Evolutionary conservation across 805 yeast genomes (phyloP).

Genomic region (Candida silvatica): DNA sequence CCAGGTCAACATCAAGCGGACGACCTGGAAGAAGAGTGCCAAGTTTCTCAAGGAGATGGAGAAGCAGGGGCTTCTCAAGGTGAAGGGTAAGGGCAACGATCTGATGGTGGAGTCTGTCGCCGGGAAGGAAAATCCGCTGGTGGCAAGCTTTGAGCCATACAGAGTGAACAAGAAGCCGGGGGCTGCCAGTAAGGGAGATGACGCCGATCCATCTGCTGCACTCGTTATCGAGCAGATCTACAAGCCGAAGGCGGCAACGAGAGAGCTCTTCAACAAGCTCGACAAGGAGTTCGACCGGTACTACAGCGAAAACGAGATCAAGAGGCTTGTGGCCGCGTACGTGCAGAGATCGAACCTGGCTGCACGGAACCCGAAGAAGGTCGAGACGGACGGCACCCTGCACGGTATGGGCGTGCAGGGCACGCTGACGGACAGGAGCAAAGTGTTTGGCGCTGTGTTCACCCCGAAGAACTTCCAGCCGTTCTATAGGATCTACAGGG

Average conservation of each 20-base stretch:
- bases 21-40: conserved; percentile 84
- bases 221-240: conserved; percentile 33
- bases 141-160: conserved; percentile 61
- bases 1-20: conserved; percentile 57
- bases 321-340: conserved; percentile 44
- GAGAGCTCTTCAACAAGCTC: conserved; percentile 36
- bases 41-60: conserved; percentile 85
- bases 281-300: conserved; percentile 28
- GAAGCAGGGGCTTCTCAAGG: conserved; percentile 55
- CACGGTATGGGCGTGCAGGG: conserved; percentile 27
- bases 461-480: conserved; percentile 5
- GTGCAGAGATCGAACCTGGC: conserved; percentile 44
- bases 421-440: not conserved
- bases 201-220: not conserved
- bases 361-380: conserved; percentile 38
- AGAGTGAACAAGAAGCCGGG: conserved; percentile 25
- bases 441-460: not conserved
- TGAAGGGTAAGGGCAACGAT: conserved; percentile 84
- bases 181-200: not conserved
- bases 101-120: conserved; percentile 46
- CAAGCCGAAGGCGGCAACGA: conserved; percentile 46
- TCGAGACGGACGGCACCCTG: conserved; percentile 49
- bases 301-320: conserved; percentile 49
- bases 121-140: conserved; percentile 33
- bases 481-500: conserved; percentile 6